Evolutionary conservation across 1,284 basidiomycete species (phyloP), one percentile per base, ranked within the genome.

Genomic region (Earliella scabrosa): DNA sequence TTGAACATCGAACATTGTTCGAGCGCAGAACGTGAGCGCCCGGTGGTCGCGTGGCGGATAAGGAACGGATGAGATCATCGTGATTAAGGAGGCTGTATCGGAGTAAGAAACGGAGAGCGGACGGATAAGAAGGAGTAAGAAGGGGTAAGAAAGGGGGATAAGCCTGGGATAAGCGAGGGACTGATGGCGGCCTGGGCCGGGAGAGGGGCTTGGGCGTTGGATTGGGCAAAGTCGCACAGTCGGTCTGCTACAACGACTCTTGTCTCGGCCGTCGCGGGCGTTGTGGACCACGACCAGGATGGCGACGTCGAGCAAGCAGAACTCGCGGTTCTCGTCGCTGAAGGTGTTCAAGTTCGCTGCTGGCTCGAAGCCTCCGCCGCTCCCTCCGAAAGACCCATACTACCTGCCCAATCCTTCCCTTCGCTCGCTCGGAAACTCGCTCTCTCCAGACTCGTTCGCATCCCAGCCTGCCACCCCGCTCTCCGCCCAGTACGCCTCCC

Each of bases 331-430:
- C 63, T 82, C 83, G 13, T 76, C 83, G 0, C 70, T 88, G 66
- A 86, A 82, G 61, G 78, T 84, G 24, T 87, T 88, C 77, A 81
- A 79, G 65, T 72, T 81, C 48, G 63, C 68, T 32, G 61, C 68
- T 20, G 57, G 48, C 57, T 58, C 66, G 24, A 72, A 72, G 53
- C 82, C 85, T 2, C 88, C 84, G 0, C 82, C 82, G 5, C 80
- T 77, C 10, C 88, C 88, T 1, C 88, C 88, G 31, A 90, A 90
- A 73, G 88, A 90, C 60, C 63, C 75, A 8, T 77, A 76, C 65
- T 82, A 83, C 67, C 71, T 84, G 52, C 58, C 67, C 55, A 82
- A 82, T 61, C 80, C 78, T 48, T 87, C 86, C 9, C 70, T 82
- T 54, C 70, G 76, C 24, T 85, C 86, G 2, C 76, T 88, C 52